Conservation (phyloP, 352 stramenopile genomes). For the Blastocystis hominis region DNA sequence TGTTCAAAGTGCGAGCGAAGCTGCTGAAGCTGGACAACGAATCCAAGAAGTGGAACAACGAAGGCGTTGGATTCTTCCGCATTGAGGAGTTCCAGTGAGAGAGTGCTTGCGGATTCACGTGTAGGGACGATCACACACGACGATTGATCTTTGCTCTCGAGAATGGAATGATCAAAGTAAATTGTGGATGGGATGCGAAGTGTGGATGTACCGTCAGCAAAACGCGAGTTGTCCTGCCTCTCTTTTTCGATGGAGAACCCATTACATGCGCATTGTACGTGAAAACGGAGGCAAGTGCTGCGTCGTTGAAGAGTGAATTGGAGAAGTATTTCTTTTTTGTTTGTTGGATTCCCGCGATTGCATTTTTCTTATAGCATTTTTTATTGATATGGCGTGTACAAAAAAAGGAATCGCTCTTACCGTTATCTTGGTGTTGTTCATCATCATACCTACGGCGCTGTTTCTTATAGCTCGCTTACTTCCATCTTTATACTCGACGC, state of each 20-base stretch:
- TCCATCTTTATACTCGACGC: conserved; percentile 9
- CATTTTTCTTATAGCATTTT: neutral
- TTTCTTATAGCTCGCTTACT: neutral
- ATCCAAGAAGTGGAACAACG: neutral
- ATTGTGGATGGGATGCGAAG: neutral
- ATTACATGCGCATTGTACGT: neutral
- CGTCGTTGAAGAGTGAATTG: conserved; percentile 6
- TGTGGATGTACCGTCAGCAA: neutral
- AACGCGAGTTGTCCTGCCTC: neutral
- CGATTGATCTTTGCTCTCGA: conserved; percentile 20
- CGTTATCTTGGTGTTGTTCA: neutral
- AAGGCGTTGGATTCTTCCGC: conserved; percentile 9
- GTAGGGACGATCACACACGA: conserved; percentile 1
- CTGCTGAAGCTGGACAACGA: neutral
- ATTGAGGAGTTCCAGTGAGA: conserved; percentile 44
- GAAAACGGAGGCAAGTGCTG: conserved; percentile 19
- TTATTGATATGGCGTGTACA: neutral
- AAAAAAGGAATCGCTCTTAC: neutral
- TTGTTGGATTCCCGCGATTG: neutral
- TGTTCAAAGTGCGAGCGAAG: neutral
- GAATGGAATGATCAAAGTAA: conserved; percentile 2
- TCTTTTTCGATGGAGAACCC: neutral
- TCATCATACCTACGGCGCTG: neutral
- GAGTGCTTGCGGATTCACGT: neutral
- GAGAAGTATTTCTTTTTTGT: conserved; percentile 31